phyloP scores from a whole-genome alignment of 2,329 filamentous ascomycete species.

The Pseudonectria foliicola region DNA sequence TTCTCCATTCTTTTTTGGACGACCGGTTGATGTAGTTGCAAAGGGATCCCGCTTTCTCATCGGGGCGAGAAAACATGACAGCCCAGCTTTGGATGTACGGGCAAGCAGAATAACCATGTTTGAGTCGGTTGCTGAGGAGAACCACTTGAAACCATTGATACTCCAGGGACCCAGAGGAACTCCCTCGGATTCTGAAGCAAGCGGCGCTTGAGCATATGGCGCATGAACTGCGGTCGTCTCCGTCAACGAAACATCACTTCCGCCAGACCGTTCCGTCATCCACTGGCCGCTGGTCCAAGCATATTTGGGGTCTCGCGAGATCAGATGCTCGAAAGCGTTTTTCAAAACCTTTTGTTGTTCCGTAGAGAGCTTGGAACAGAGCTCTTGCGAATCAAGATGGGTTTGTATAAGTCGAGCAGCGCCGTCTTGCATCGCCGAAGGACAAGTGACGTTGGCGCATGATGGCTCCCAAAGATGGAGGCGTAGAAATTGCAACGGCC shows the following conservation, averaged over 20 bases:
- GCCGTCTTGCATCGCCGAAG: constrained; percentile 60
- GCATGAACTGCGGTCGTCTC: constrained; percentile 50
- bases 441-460: constrained; percentile 55
- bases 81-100: constrained; percentile 34
- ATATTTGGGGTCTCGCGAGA: constrained; percentile 37
- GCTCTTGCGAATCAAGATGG: constrained; percentile 30
- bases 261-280: constrained; percentile 68
- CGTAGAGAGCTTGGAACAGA: constrained; percentile 19
- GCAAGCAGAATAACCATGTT: constrained; percentile 57
- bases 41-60: constrained; percentile 39
- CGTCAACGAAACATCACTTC: constrained; percentile 61
- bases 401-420: constrained; percentile 44
- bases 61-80: constrained; percentile 52
- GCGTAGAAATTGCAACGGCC: constrained; percentile 52
- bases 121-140: constrained; percentile 26
- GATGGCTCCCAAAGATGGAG: constrained; percentile 53
- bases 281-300: constrained; percentile 70
- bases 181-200: constrained; percentile 13
- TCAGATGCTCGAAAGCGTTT: constrained; percentile 46
- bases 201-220: constrained; percentile 1
- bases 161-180: constrained; percentile 48
- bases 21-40: constrained; percentile 23
- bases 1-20: constrained; percentile 19
- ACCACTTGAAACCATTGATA: constrained; percentile 63
- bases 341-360: constrained; percentile 38